phyloP scores from a whole-genome alignment of 192 early-diverging fungal genomes.

The Neocallimastix lanati region DNA sequence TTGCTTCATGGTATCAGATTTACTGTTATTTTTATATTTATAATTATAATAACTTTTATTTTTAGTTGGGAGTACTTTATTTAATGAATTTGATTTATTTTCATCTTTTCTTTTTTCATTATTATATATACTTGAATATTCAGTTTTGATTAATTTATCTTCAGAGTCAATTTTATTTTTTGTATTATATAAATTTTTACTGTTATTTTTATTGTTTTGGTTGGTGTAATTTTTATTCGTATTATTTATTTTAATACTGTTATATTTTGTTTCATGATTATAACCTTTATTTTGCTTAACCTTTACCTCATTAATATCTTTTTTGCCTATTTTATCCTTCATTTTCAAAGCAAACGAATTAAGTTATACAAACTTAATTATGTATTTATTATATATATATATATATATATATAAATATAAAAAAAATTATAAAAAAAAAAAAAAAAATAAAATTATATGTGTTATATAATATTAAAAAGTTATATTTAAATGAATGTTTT shows the following conservation, averaged over 20 bases:
- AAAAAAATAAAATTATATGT: too few species aligned
- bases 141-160: not conserved
- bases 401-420: too few species aligned
- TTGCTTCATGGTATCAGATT: not conserved
- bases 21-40: not conserved
- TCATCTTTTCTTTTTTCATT: too few species aligned
- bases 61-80: not conserved
- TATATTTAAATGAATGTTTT: too few species aligned
- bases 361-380: too few species aligned
- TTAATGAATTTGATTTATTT: not conserved
- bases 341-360: not conserved
- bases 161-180: not conserved
- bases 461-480: too few species aligned
- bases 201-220: not conserved
- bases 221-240: not conserved
- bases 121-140: too few species aligned
- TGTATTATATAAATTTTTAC: not conserved
- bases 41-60: not conserved
- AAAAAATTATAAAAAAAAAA: too few species aligned
- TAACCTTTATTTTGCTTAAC: not conserved
- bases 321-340: not conserved
- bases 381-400: too few species aligned
- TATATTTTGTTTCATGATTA: not conserved
- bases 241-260: not conserved
- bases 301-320: not conserved